Percentiles rank a stretch among this genome's conserved stretches.
Conservation (phyloP, 257 asterid species). For the Phtheirospermum japonicum region DNA sequence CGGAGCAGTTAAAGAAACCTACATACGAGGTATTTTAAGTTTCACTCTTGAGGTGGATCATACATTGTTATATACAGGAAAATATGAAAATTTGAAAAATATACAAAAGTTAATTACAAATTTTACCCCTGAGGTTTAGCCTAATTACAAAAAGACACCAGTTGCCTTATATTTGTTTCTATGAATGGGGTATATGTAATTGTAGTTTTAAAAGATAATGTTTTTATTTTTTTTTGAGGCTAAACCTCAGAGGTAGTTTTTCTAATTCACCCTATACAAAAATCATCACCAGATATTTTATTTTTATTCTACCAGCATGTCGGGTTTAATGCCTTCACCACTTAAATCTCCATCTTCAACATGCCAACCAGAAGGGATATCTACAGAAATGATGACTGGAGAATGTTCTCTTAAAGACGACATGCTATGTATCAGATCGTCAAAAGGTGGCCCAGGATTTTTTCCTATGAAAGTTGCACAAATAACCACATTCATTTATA, state of each 20-base stretch:
- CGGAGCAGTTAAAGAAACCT: conserved; percentile 80
- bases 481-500: not conserved
- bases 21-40: conserved; percentile 21
- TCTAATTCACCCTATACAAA: no score
- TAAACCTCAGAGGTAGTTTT: no score
- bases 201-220: no score
- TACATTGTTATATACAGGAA: no score
- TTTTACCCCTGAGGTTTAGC: no score
- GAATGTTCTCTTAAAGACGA: conserved; percentile 36
- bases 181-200: no score
- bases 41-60: no score
- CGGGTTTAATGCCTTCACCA: conserved; percentile 70
- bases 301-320: conserved; percentile 74
- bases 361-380: conserved; percentile 94
- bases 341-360: conserved; percentile 77
- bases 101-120: no score
- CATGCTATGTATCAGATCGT: conserved; percentile 56
- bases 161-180: no score
- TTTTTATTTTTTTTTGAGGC: no score
- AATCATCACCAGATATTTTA: not conserved
- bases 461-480: conserved; percentile 38
- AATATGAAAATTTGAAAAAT: no score
- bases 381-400: conserved; percentile 60
- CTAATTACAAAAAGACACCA: no score
- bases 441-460: conserved; percentile 72